phyloP scores from a whole-genome alignment of 2,329 filamentous ascomycete genomes.

The Aspergillus pseudoterreus region DNA sequence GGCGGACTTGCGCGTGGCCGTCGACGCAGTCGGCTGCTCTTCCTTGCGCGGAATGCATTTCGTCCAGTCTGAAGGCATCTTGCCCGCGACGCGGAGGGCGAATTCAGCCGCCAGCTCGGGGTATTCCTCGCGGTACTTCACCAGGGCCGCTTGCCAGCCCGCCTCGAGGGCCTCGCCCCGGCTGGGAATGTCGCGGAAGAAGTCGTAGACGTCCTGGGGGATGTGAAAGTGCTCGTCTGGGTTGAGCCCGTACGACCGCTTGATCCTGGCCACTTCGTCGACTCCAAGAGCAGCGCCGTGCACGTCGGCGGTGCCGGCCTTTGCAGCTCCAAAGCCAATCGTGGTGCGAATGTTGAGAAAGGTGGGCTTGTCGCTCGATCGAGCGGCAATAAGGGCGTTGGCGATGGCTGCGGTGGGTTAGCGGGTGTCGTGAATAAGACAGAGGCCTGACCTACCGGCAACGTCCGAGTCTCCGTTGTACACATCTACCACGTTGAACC shows the following conservation, averaged over 20 bases:
- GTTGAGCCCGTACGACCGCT: slow-evolving; percentile 3
- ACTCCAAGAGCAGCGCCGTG: slow-evolving; percentile 7
- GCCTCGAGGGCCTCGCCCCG: slow-evolving; percentile 3
- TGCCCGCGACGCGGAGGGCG: slow-evolving; percentile 9
- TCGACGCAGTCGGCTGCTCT: background rate
- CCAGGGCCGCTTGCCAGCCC: slow-evolving; percentile 1
- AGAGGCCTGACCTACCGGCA: slow-evolving; percentile 21
- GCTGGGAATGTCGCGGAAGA: slow-evolving; percentile 4
- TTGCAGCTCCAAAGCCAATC: slow-evolving; percentile 45
- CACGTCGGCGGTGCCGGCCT: slow-evolving; percentile 6
- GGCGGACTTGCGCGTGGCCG: slow-evolving; percentile 7
- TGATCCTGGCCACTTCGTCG: slow-evolving; percentile 6
- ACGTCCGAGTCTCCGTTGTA: slow-evolving; percentile 53
- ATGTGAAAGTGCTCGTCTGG: slow-evolving; percentile 8
- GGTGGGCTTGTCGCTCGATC: slow-evolving; percentile 46
- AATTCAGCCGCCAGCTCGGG: slow-evolving; percentile 7
- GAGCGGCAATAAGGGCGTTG: slow-evolving; percentile 40
- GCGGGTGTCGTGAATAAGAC: background rate
- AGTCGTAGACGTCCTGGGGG: slow-evolving; percentile 10
- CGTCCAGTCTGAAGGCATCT: slow-evolving; percentile 9
- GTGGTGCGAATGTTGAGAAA: slow-evolving; percentile 56
- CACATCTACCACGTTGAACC: slow-evolving; percentile 55
- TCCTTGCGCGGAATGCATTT: slow-evolving; percentile 16
- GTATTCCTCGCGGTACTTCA: slow-evolving; percentile 1
- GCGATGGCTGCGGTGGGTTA: slow-evolving; percentile 7